These are phyloP conservation scores for Sergeia podlipaevii DNA, from an alignment of 208 protist species.

Conservation along the genomic window DNA sequence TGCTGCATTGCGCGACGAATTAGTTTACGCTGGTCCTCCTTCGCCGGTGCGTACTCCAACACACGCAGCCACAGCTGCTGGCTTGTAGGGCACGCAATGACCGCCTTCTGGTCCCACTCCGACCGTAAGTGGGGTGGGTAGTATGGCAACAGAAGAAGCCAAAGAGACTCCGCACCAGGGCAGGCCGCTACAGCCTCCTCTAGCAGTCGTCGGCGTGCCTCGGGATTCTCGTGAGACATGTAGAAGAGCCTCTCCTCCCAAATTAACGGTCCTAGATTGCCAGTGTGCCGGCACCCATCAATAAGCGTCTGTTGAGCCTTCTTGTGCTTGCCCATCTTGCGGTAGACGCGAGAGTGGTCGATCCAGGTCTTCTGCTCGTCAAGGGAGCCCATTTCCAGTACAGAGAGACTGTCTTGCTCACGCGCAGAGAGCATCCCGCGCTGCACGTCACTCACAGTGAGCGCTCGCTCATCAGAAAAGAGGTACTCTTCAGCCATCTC, in stretches of 20 bases:
- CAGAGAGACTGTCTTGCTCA: slow-evolving; percentile 40
- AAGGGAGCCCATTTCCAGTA: slow-evolving; percentile 72
- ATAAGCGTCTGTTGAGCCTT: slow-evolving; percentile 59
- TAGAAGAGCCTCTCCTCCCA: slow-evolving; percentile 72
- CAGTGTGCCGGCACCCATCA: slow-evolving; percentile 64
- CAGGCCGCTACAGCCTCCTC: slow-evolving; percentile 66
- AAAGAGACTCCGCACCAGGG: slow-evolving; percentile 55
- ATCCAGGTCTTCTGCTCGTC: slow-evolving; percentile 84
- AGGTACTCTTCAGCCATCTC: slow-evolving; percentile 63
- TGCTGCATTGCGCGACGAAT: slow-evolving; percentile 61
- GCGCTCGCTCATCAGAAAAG: slow-evolving; percentile 66
- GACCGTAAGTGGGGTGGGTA: slow-evolving; percentile 47
- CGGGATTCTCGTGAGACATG: slow-evolving; percentile 21
- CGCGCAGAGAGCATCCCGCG: slow-evolving; percentile 22
- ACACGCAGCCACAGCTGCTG: slow-evolving; percentile 74
- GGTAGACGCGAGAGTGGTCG: slow-evolving; percentile 64
- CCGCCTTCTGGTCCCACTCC: slow-evolving; percentile 57
- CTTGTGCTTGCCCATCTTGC: slow-evolving; percentile 65
- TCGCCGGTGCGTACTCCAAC: slow-evolving; percentile 32
- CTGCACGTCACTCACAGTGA: slow-evolving; percentile 68
- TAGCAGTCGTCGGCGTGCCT: slow-evolving; percentile 43
- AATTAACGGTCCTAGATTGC: slow-evolving; percentile 57
- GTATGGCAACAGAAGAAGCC: slow-evolving; percentile 49
- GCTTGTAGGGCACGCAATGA: slow-evolving; percentile 63
- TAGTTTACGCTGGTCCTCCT: slow-evolving; percentile 48